Base-by-base conservation (phyloP, 2,329 filamentous ascomycete genomes). In the Ustulina deusta region DNA sequence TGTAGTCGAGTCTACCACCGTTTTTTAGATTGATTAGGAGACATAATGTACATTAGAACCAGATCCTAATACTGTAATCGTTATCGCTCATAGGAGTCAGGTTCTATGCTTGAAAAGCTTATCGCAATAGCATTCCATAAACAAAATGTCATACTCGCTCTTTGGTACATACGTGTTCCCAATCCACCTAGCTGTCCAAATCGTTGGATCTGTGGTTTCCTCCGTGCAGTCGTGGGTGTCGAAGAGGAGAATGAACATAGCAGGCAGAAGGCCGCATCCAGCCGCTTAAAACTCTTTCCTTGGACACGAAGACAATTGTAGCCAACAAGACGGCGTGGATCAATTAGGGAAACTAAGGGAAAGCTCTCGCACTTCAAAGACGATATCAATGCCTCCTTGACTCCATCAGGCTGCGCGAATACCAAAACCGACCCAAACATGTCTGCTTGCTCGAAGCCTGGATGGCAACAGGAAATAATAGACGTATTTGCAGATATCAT, bases 101-200 rank as follows among this genome's bases (percentile, higher is more conserved):
- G n/a, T n/a, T n/a, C n/a, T n/a, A n/a, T n/a, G n/a, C 48, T n/a
- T 57, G 22, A 57, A 29, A 20, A 42, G 13, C 4, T 22, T 38
- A n/a, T 57, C 20, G 17, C 13, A 57, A 57, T 15, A 42, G 13
- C 17, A 11, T n/a, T 29, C n/a, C 15, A 27, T 15, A n/a, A 27
- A 27, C 7, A 42, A 57, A 15, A 57, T 42, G 36, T 25, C 54
- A 10, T 57, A 25, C 54, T n/a, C 54, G 9, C 20, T n/a, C n/a
- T 27, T 57, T 22, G 34, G 54, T 22, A 38, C 54, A 17, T 57
- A 57, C 54, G 36, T 38, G 29, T 57, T 57, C 17, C 38, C 54
- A 36, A 11, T 57, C 22, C n/a, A 36, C 29, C 11, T 57, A 4
- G 36, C 29, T 27, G 54, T 57, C 17, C 36, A 25, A 42, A 42